Evolutionary conservation across 2,329 filamentous ascomycete species (phyloP), one percentile per base, ranked within the genome.

Genomic region (Curvularia spicifera): DNA sequence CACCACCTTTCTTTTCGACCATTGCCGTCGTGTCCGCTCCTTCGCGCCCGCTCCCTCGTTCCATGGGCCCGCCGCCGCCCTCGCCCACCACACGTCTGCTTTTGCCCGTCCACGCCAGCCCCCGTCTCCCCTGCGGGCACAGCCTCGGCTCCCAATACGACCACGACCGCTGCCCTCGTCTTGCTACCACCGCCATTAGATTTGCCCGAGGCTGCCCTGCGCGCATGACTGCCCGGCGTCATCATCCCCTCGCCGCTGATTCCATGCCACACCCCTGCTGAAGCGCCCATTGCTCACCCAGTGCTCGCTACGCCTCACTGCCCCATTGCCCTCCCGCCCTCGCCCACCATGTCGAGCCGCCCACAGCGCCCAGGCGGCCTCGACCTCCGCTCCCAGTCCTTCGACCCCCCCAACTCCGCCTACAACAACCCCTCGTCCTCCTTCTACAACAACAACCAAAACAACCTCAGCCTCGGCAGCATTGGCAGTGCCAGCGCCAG

Each of bases 371-470:
- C 75, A 13, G 66, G 65, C 53, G 69, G 65, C 61, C 65, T 75
- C 45, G 71, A 76, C 12, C 66, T 74, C 47, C 74, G 73, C 54
- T 69, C 73, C 15, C 66, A 71, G 29, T 70, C 72, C 20, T 74
- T 70, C 55, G 72, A 76, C 26, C 65, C 70, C 46, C 63, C 66
- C 53, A 62, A 57, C 65, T 66, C 64, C 56, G 26, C 37, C 22
- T 59, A 61, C 57, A 61, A 49, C 66, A 66, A 62, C 39, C 24
- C 42, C 20, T 33, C 31, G 2, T 15, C 31, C 10, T 33, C 5
- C 22, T 43, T 43, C 13, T 43, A 43, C 44, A 18, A 26, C 8
- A 46, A 46, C 44, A 46, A 46, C 15, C 9, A 18, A 15, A 29
- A n/a, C 40, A 20, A 15, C 31, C 43, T 43, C 33, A 58, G 47